These are phyloP conservation scores for Rickenella mellea DNA, from an alignment of 768 basidiomycete species.

Conservation along the genomic window DNA sequence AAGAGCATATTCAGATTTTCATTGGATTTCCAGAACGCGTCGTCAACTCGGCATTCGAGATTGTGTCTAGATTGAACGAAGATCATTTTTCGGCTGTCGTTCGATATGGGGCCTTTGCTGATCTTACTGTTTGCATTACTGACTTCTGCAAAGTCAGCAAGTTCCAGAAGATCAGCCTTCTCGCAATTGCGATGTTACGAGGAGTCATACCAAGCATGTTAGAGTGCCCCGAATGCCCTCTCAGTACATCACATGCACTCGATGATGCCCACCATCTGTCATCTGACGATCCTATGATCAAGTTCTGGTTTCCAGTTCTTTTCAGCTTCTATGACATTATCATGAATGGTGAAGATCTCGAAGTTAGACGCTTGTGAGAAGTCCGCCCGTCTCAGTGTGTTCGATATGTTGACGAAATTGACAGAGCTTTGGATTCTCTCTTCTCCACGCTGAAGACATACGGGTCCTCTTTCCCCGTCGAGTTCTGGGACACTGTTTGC, in stretches of 20 bases:
- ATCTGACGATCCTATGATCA: slow-evolving; percentile 86
- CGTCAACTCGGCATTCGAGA: slow-evolving; percentile 89
- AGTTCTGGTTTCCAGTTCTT: slow-evolving; percentile 93
- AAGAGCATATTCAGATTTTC: background rate
- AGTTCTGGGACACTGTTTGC: slow-evolving; percentile 98
- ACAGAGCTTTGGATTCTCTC: slow-evolving; percentile 90
- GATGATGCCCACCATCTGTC: slow-evolving; percentile 24
- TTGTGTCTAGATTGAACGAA: slow-evolving; percentile 84
- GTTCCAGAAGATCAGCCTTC: slow-evolving; percentile 94
- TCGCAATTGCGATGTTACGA: slow-evolving; percentile 94
- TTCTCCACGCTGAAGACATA: slow-evolving; percentile 90
- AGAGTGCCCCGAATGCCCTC: slow-evolving; percentile 58
- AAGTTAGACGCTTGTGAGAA: slow-evolving; percentile 89
- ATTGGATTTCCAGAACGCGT: slow-evolving; percentile 59
- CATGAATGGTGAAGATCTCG: slow-evolving; percentile 98
- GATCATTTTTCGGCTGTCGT: slow-evolving; percentile 90
- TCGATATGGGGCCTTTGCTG: slow-evolving; percentile 88
- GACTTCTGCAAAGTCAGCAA: slow-evolving; percentile 99
- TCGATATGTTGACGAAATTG: slow-evolving; percentile 4
- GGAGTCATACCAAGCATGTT: slow-evolving; percentile 91
- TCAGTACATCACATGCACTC: slow-evolving; percentile 22
- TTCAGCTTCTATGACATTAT: slow-evolving; percentile 99
- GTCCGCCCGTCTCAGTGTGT: background rate
- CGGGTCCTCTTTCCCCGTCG: slow-evolving; percentile 73
- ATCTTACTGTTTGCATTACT: slow-evolving; percentile 93